These are phyloP conservation scores for Xerocomellus amylosporus DNA, from an alignment of 768 basidiomycete species.

Conservation along the genomic window DNA sequence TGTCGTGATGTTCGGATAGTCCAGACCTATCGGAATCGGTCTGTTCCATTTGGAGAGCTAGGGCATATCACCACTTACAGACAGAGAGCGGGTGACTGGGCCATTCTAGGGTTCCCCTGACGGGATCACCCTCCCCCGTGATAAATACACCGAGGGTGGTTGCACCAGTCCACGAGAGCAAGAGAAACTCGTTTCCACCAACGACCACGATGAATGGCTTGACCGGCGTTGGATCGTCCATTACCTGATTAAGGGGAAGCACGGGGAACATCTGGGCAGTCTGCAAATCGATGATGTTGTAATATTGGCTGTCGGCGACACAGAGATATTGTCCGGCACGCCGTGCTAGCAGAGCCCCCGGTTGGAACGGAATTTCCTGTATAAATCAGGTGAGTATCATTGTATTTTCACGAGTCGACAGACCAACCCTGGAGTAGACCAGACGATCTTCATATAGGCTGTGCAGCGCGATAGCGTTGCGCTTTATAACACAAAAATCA, in stretches of 20 bases:
- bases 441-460: conserved; percentile 61
- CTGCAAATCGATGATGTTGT: conserved; percentile 80
- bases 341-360: conserved; percentile 56
- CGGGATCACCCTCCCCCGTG: conserved; percentile 80
- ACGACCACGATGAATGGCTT: conserved; percentile 77
- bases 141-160: conserved; percentile 86
- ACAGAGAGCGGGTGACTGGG: conserved; percentile 70
- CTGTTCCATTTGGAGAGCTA: neutral
- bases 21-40: conserved; percentile 51
- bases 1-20: conserved; percentile 77
- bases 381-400: neutral
- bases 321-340: conserved; percentile 65
- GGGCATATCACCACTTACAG: conserved; percentile 48
- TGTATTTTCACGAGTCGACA: neutral
- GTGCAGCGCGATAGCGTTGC: conserved; percentile 59
- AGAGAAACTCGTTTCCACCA: conserved; percentile 75
- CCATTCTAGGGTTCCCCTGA: conserved; percentile 89
- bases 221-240: conserved; percentile 39
- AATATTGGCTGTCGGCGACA: conserved; percentile 67
- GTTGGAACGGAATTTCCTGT: conserved; percentile 71
- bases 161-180: conserved; percentile 80
- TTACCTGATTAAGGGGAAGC: conserved; percentile 75
- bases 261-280: conserved; percentile 66
- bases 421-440: conserved; percentile 54
- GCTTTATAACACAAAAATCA: conserved; percentile 73